These are phyloP conservation scores for Nicotiana rustica DNA, from an alignment of 305 asterid genomes.

Conservation along the genomic window DNA sequence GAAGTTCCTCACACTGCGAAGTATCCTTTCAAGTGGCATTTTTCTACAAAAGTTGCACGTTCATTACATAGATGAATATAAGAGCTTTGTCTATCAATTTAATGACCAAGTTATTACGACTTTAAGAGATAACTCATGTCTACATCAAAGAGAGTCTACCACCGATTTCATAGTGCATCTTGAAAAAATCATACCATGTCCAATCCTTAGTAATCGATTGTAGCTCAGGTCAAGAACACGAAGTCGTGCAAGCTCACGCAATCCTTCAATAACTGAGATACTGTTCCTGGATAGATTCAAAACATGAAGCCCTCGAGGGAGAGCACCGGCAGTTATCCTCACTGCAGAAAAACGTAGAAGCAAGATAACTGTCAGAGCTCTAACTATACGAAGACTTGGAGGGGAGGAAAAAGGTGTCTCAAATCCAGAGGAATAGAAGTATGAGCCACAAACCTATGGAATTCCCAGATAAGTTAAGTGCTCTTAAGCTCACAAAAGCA, in stretches of 20 bases:
- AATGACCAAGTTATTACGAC: conserved; percentile 24
- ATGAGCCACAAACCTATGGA: conserved; percentile 68
- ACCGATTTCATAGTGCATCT: conserved; percentile 1
- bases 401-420: neutral
- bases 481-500: conserved; percentile 76
- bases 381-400: neutral
- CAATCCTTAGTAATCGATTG: conserved; percentile 85
- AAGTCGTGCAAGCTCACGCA: conserved; percentile 87
- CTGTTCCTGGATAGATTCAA: conserved; percentile 87
- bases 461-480: conserved; percentile 89
- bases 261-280: conserved; percentile 85
- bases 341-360: conserved; percentile 50
- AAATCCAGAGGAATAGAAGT: conserved; percentile 31
- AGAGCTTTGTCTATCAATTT: neutral
- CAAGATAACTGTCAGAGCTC: conserved; percentile 30
- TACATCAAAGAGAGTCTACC: conserved; percentile 29
- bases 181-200: conserved; percentile 74
- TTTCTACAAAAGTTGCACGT: conserved; percentile 17
- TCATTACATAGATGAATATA: neutral
- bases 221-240: conserved; percentile 96
- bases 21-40: conserved; percentile 4
- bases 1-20: conserved; percentile 21
- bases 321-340: conserved; percentile 87
- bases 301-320: conserved; percentile 93
- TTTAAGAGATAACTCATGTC: neutral